Evolutionary conservation across 257 asterid species (phyloP).

Genomic region (Solanum gracilifrons): DNA sequence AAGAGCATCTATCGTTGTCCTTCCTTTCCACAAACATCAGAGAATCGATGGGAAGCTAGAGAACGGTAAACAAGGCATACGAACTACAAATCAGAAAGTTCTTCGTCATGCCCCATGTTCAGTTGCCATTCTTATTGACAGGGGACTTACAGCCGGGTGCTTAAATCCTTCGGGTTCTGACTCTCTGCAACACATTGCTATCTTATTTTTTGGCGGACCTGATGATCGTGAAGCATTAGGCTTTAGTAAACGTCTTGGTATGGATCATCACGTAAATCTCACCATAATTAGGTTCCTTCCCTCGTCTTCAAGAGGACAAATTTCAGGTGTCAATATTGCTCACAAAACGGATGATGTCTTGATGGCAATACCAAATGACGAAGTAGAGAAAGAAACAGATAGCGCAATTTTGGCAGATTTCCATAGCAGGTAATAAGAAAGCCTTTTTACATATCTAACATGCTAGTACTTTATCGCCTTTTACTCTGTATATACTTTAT

Average conservation of each 20-base stretch:
- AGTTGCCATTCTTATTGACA: conserved; percentile 79
- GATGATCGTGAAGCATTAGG: conserved; percentile 97
- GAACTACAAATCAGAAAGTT: conserved; percentile 78
- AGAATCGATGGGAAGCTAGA: conserved; percentile 92
- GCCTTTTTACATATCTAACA: neutral
- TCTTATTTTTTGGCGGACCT: conserved; percentile 87
- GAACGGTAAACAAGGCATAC: conserved; percentile 74
- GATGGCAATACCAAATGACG: conserved; percentile 56
- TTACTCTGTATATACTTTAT: neutral
- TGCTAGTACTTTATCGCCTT: neutral
- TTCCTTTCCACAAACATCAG: conserved; percentile 95
- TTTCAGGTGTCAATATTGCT: conserved; percentile 43
- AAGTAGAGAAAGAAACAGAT: conserved; percentile 55
- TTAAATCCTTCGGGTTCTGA: conserved; percentile 29
- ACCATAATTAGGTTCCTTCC: conserved; percentile 77
- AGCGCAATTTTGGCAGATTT: conserved; percentile 53
- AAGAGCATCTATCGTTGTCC: conserved; percentile 63
- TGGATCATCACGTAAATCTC: conserved; percentile 76
- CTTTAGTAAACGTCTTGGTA: conserved; percentile 77
- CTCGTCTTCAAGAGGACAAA: conserved; percentile 22
- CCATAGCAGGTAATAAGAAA: conserved; percentile 58
- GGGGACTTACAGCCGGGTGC: conserved; percentile 71
- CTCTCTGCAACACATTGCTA: conserved; percentile 67
- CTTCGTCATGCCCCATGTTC: conserved; percentile 74
- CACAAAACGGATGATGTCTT: conserved; percentile 47